These are phyloP conservation scores for Nephelium lappaceum DNA, from an alignment of 345 rosid genomes.

Conservation along the genomic window DNA sequence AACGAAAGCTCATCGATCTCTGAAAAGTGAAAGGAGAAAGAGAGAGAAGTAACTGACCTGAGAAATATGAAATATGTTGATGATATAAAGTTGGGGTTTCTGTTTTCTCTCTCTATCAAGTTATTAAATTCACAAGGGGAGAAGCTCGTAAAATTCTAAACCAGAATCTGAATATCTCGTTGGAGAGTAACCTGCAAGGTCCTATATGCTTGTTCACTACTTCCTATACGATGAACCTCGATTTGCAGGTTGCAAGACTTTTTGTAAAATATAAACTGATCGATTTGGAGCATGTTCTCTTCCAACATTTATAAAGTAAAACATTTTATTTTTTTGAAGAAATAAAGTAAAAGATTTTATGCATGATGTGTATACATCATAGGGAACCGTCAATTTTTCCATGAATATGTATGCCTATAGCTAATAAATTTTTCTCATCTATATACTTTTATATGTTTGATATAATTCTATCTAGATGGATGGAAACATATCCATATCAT, in stretches of 20 bases:
- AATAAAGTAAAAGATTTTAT: too few species aligned
- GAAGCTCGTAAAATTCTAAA: constrained; percentile 27
- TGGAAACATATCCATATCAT: neutral
- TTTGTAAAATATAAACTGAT: constrained; percentile 29
- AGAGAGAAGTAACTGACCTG: constrained; percentile 21
- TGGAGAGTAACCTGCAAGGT: constrained; percentile 24
- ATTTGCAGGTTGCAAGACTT: constrained; percentile 24
- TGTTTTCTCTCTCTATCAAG: neutral
- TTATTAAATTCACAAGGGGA: neutral
- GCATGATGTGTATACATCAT: neutral
- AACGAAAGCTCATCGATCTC: constrained; percentile 1
- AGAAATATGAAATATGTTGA: constrained; percentile 9
- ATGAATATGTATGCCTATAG: neutral
- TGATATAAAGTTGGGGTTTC: constrained; percentile 17
- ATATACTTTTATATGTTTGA: neutral
- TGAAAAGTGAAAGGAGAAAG: neutral
- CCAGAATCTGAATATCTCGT: constrained; percentile 27
- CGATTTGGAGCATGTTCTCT: constrained; percentile 21
- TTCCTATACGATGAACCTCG: constrained; percentile 30
- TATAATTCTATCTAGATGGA: neutral
- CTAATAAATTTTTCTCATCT: neutral
- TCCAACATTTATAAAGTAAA: constrained; percentile 12
- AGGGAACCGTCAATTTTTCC: neutral
- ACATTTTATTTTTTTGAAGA: too few species aligned
- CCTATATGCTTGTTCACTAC: constrained; percentile 28